These are phyloP conservation scores for Tolypocladium amazonense DNA, from an alignment of 2,329 filamentous ascomycete species.

Conservation along the genomic window DNA sequence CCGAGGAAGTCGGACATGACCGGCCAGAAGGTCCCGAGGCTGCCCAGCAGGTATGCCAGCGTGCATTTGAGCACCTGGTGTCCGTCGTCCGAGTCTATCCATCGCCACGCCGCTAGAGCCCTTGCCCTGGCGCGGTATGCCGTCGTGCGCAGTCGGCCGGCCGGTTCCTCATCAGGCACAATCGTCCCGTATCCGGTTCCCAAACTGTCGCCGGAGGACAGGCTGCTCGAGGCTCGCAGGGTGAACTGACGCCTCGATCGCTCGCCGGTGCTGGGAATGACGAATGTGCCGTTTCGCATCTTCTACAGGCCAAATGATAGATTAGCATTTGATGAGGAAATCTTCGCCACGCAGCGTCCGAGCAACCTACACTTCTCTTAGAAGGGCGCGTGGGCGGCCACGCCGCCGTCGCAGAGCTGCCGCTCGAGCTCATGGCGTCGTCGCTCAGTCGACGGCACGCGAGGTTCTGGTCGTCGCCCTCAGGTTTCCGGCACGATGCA, in stretches of 20 bases:
- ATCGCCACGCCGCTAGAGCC: conserved; percentile 37
- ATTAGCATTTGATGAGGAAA: background rate
- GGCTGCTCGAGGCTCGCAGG: conserved; percentile 43
- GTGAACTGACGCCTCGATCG: conserved; percentile 72
- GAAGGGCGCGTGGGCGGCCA: conserved; percentile 34
- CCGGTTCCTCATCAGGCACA: conserved; percentile 9
- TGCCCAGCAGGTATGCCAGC: conserved; percentile 77
- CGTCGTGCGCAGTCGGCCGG: conserved; percentile 6
- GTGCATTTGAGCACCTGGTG: conserved; percentile 84
- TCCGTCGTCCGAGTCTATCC: conserved; percentile 61
- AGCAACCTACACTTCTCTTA: conserved; percentile 31
- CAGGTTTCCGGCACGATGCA: background rate
- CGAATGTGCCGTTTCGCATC: conserved; percentile 76
- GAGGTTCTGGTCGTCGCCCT: background rate
- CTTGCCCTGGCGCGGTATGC: conserved; percentile 15
- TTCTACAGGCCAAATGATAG: conserved; percentile 33
- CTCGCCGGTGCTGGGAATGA: conserved; percentile 78
- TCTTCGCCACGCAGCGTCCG: background rate
- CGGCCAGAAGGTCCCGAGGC: conserved; percentile 73
- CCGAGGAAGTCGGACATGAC: conserved; percentile 65
- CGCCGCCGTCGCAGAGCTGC: conserved; percentile 18
- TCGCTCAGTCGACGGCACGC: conserved; percentile 7
- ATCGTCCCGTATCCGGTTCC: conserved; percentile 1
- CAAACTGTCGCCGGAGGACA: conserved; percentile 13
- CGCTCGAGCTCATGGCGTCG: conserved; percentile 28